phyloP scores from a whole-genome alignment of 2,329 filamentous ascomycete genomes.

The Monilinia fructigena region DNA sequence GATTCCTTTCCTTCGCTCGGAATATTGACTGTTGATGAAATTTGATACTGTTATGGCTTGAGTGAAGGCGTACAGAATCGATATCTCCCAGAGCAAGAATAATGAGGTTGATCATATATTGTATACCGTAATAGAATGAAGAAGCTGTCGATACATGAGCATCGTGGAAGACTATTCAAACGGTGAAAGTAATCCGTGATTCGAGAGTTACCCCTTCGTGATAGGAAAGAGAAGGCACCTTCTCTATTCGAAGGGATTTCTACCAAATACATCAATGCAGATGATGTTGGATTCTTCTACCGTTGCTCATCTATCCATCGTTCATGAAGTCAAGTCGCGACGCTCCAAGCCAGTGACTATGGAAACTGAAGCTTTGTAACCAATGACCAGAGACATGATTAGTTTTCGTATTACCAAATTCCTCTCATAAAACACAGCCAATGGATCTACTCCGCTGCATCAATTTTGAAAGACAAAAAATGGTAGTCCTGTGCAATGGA shows the following conservation, averaged over 20 bases:
- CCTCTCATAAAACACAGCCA: too few relatives aligned
- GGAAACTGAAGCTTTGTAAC: background rate
- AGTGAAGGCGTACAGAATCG: background rate
- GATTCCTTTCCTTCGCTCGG: background rate
- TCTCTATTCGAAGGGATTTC: background rate
- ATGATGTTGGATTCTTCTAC: background rate
- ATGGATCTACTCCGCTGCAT: background rate
- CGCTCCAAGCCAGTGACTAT: background rate
- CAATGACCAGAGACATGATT: background rate
- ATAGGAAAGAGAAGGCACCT: too few relatives aligned
- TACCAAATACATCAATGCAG: background rate
- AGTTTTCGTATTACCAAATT: background rate
- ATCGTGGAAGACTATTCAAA: conserved; percentile 26
- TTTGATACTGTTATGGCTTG: background rate
- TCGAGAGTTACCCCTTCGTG: conserved; percentile 33
- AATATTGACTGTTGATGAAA: background rate
- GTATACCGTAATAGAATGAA: conserved; percentile 29
- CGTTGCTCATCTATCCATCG: background rate
- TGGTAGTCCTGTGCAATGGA: too few relatives aligned
- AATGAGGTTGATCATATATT: conserved; percentile 28
- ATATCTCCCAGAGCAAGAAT: background rate
- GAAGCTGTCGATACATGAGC: conserved; percentile 30
- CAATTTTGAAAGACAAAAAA: background rate
- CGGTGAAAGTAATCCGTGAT: conserved; percentile 33
- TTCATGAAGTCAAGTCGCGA: background rate